Evolutionary conservation across 1,139 yeast species (phyloP).

Genomic region (Meyerozyma guilliermondii): DNA sequence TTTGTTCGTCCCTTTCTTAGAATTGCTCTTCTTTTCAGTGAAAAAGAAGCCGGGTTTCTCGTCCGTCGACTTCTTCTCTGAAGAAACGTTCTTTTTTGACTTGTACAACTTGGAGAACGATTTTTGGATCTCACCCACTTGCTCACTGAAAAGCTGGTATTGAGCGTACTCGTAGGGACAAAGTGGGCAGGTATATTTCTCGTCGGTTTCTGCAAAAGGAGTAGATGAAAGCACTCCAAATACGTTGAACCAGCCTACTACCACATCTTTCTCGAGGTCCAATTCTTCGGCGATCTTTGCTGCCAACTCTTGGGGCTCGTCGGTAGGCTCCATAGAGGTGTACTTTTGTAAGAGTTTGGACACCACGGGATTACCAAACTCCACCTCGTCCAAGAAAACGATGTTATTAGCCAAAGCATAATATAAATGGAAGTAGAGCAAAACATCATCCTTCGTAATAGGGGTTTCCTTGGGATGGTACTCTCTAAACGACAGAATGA

Average conservation of each 20-base stretch:
- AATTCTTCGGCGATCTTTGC: constrained; percentile 12
- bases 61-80: constrained; percentile 5
- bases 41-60: constrained; percentile 3
- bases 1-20: not conserved
- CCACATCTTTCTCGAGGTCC: constrained; percentile 15
- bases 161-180: constrained; percentile 28
- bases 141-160: constrained; percentile 8
- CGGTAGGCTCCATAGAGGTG: constrained; percentile 8
- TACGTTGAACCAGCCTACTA: constrained; percentile 26
- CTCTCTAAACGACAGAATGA: constrained; percentile 18
- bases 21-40: constrained; percentile 8
- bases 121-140: constrained; percentile 9
- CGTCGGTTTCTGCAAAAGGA: constrained; percentile 23
- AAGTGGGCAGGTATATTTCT: constrained; percentile 22
- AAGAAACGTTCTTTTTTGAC: constrained; percentile 7
- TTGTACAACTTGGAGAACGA: constrained; percentile 4
- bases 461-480: constrained; percentile 17
- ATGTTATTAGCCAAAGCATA: constrained; percentile 27
- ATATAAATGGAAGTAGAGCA: constrained; percentile 24
- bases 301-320: constrained; percentile 3
- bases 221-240: constrained; percentile 25
- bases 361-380: constrained; percentile 21
- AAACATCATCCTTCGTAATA: constrained; percentile 24
- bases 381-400: constrained; percentile 27
- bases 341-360: constrained; percentile 19